Evolutionary conservation across 2,329 filamentous ascomycete genomes (phyloP), one percentile per base, ranked within the genome.

Genomic region (Allantophomopsis cytisporea): DNA sequence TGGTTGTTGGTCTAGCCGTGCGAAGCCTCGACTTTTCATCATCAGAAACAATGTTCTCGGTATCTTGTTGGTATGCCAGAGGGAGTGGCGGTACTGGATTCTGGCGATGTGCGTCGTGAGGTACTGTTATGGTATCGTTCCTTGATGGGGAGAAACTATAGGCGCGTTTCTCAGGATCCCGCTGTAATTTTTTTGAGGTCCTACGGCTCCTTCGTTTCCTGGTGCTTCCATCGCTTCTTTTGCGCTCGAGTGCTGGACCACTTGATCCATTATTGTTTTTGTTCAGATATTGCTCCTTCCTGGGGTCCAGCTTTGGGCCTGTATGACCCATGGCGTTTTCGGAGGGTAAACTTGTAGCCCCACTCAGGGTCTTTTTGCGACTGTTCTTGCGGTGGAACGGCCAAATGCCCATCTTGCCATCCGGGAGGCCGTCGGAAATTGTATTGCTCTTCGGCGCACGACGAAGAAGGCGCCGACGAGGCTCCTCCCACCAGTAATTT

Each of bases 371-470:
- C 54, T 69, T 66, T 60, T 67, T 75, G 61, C 78, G 78, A 60
- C 76, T 79, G 61, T 73, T 79, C 62, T 71, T 80, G 54, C 80
- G 77, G 60, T 79, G 71, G 61, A 93, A 94, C 45, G 80, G 83
- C 86, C 85, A 93, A 60, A 88, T 65, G 57, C 80, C 76, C 83
- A 89, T 89, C 37, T 47, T 57, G 48, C 51, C 51, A 52, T 54
- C 33, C 32, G 43, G 41, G 45, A 42, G 40, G 35, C 18, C 8
- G 8, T 28, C 23, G 23, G 23, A 28, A 28, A 28, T 28, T 28
- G 23, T 28, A 28, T 28, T 28, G 23, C 23, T 28, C 23, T 28
- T 28, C 23, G 23, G 23, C 23, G 23, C 23, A 10, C 23, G 11
- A 28, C 23, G 23, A 28, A 28, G 23, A 28, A 28, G 23, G 23